These are phyloP conservation scores for Mycena olivaceomarginata DNA, from an alignment of 768 basidiomycete species.

Conservation along the genomic window DNA sequence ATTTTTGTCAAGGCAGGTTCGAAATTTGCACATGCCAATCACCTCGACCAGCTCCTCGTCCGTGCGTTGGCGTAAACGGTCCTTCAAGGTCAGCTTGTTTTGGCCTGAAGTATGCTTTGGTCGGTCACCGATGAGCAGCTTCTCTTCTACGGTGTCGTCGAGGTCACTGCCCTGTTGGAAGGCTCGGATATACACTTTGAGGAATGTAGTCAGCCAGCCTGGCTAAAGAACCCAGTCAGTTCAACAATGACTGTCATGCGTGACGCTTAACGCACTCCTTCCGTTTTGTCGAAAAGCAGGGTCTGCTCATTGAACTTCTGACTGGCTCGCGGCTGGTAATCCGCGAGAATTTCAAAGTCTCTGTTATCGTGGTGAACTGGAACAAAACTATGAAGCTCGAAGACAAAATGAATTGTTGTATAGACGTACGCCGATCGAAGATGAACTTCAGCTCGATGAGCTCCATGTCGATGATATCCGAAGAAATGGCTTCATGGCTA, in stretches of 20 bases:
- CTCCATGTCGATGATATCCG: constrained; percentile 88
- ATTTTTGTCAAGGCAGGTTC: constrained; percentile 32
- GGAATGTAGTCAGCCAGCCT: constrained; percentile 83
- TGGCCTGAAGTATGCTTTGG: constrained; percentile 79
- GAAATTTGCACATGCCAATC: constrained; percentile 32
- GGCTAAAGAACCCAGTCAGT: constrained; percentile 60
- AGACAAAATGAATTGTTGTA: not conserved
- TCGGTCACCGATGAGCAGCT: constrained; percentile 86
- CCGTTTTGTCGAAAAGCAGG: constrained; percentile 75
- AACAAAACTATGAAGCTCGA: constrained; percentile 15
- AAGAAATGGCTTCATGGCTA: constrained; percentile 80
- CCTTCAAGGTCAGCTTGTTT: constrained; percentile 69
- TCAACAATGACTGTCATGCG: not conserved
- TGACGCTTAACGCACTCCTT: constrained; percentile 72
- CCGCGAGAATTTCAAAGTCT: constrained; percentile 86
- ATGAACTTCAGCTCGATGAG: constrained; percentile 90
- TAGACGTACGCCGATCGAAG: constrained; percentile 79
- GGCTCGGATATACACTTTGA: constrained; percentile 86
- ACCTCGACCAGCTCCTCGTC: constrained; percentile 76
- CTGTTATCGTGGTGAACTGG: constrained; percentile 92
- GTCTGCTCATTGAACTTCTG: constrained; percentile 81
- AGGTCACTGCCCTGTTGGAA: constrained; percentile 89
- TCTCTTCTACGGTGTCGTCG: constrained; percentile 88
- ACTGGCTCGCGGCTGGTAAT: constrained; percentile 80
- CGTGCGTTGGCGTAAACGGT: constrained; percentile 72